These are phyloP conservation scores for Eucalyptus pauciflora DNA, from an alignment of 345 rosid species.

Conservation along the genomic window DNA sequence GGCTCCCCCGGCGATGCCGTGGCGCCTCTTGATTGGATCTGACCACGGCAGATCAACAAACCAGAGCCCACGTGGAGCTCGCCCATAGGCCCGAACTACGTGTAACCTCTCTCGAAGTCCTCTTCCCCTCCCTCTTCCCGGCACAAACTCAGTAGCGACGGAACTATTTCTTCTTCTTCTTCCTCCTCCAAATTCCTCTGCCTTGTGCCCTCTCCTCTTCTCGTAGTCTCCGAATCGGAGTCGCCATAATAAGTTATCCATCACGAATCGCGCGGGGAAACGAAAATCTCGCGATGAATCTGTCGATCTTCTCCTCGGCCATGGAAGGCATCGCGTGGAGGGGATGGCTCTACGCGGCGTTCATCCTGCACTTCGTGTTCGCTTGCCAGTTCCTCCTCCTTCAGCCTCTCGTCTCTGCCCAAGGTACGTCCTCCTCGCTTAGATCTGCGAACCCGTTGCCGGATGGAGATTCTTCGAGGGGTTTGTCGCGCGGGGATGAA, in stretches of 20 bases:
- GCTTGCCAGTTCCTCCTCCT: slow-evolving; percentile 79
- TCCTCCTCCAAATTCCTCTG: not conserved
- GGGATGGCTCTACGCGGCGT: slow-evolving; percentile 43
- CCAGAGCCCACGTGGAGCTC: slow-evolving; percentile 23
- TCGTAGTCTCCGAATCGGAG: not conserved
- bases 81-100: slow-evolving; percentile 31
- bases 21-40: not conserved
- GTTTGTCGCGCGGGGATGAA: not conserved
- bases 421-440: slow-evolving; percentile 18
- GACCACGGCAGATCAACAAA: not conserved
- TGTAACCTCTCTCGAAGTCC: slow-evolving; percentile 1
- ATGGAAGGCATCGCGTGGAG: slow-evolving; percentile 70
- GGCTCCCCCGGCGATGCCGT: slow-evolving; percentile 11
- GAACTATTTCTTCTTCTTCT: not conserved
- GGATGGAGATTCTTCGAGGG: not conserved
- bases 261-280: not conserved
- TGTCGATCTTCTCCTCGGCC: slow-evolving; percentile 16
- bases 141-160: not conserved
- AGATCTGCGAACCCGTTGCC: not conserved
- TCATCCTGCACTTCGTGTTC: slow-evolving; percentile 66
- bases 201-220: not conserved
- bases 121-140: not conserved
- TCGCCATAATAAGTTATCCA: not conserved
- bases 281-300: not conserved
- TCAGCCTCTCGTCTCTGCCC: slow-evolving; percentile 89